These are phyloP conservation scores for Acanthochlamys bracteata DNA, from an alignment of 106 monocot genomes.

Conservation along the genomic window DNA sequence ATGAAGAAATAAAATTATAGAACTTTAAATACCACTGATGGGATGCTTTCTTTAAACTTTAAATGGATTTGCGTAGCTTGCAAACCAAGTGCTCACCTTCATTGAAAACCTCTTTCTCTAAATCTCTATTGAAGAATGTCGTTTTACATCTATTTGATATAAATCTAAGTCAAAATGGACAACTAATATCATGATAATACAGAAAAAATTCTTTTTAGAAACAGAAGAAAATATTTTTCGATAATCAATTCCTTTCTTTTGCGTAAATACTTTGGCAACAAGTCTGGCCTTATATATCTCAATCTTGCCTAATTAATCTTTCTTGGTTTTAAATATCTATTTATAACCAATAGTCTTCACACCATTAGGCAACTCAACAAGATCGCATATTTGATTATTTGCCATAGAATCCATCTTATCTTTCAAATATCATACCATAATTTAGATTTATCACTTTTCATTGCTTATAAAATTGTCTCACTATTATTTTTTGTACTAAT, in stretches of 20 bases:
- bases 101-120: not conserved
- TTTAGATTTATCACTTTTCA: not conserved
- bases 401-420: not conserved
- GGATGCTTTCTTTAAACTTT: conserved; percentile 2
- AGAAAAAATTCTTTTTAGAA: not conserved
- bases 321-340: not conserved
- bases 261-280: not conserved
- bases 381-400: not conserved
- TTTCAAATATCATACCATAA: not conserved
- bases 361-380: not conserved
- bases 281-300: conserved; percentile 1
- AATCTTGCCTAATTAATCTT: not conserved
- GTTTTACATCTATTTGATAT: conserved; percentile 8
- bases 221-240: not conserved
- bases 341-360: not conserved
- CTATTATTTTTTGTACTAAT: not conserved
- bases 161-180: conserved; percentile 9
- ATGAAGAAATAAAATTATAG: not conserved
- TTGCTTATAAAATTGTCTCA: not conserved
- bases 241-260: not conserved
- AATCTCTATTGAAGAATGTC: not conserved
- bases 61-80: not conserved
- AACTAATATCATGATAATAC: not conserved
- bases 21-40: conserved; percentile 2
- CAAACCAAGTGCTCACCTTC: not conserved